phyloP scores from a whole-genome alignment of 2,329 filamentous ascomycete species.

The Alternaria sp. region DNA sequence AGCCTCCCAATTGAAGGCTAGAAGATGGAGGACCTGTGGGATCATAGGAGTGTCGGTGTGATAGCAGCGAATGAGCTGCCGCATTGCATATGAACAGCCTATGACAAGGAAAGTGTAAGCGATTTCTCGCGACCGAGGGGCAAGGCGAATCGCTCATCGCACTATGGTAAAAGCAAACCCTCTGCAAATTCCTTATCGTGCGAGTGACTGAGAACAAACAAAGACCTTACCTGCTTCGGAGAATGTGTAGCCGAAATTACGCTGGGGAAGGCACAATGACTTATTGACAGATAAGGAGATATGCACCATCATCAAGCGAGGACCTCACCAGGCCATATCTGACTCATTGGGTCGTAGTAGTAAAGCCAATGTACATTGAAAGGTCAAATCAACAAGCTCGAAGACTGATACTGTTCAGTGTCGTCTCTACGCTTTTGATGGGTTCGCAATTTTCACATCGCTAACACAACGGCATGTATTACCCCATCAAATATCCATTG shows the following conservation, averaged over 20 bases:
- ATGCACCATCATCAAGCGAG: neutral
- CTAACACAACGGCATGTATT: neutral
- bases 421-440: neutral
- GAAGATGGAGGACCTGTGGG: neutral
- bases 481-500: neutral
- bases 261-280: neutral
- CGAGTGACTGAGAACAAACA: neutral
- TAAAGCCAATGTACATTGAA: neutral
- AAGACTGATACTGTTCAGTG: neutral
- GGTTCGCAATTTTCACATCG: neutral
- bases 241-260: neutral
- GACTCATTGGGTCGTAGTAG: neutral
- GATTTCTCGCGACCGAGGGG: neutral
- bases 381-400: neutral
- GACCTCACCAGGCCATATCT: neutral
- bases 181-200: accelerated
- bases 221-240: neutral
- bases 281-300: neutral
- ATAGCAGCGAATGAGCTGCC: neutral
- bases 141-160: neutral
- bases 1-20: neutral
- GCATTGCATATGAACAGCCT: neutral
- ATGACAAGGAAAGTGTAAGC: neutral
- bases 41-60: neutral
- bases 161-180: neutral